phyloP scores from a whole-genome alignment of 306 rosid genomes.

The Lathyrus sativus region DNA sequence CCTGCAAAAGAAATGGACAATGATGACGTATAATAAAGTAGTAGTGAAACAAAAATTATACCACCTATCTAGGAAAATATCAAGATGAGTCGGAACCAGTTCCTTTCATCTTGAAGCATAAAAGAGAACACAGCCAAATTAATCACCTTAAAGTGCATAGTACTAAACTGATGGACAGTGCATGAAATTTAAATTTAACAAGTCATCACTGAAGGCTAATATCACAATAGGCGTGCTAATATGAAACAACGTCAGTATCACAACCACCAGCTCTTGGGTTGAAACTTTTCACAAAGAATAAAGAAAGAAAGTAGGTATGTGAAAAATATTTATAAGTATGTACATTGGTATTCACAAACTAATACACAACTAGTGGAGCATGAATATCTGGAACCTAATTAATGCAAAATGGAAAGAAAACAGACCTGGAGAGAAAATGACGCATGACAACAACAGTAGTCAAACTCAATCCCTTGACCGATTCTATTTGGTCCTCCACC shows the following conservation, averaged over 20 bases:
- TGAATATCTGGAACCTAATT: conserved; percentile 26
- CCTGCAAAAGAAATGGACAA: conserved; percentile 54
- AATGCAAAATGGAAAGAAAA: conserved; percentile 21
- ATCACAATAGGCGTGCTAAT: neutral
- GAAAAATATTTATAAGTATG: neutral
- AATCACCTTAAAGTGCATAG: conserved; percentile 8
- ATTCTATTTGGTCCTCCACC: conserved; percentile 99
- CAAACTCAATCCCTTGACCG: conserved; percentile 99
- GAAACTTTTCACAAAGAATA: too few species aligned
- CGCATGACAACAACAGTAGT: conserved; percentile 95
- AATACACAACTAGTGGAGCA: conserved; percentile 18
- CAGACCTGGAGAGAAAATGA: conserved; percentile 91
- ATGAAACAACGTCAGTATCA: neutral
- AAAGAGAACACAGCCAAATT: neutral
- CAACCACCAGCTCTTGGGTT: neutral
- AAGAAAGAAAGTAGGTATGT: neutral
- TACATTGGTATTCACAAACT: conserved; percentile 6
- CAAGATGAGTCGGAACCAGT: conserved; percentile 15
- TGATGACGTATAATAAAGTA: neutral
- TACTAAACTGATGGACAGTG: conserved; percentile 23
- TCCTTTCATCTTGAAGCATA: conserved; percentile 20
- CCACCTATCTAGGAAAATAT: neutral
- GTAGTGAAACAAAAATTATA: neutral
- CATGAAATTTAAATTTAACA: conserved; percentile 9
- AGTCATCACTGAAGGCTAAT: conserved; percentile 11